A percentile compares a stretch with the other conserved stretches of the same genome.
Evolutionary conservation across 257 asterid species (phyloP).

Genomic region (Prunella vulgaris): DNA sequence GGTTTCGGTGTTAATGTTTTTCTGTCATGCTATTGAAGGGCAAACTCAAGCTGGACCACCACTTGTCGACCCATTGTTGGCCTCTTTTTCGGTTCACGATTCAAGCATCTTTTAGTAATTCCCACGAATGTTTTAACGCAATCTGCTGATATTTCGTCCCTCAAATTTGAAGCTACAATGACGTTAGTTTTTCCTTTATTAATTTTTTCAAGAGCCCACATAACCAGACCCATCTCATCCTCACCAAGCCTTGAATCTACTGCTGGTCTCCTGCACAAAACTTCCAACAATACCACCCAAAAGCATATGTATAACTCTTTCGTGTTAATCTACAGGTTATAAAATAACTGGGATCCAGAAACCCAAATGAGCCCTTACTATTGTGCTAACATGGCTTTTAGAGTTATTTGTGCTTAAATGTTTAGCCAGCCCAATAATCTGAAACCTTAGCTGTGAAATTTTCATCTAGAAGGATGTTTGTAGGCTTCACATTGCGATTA

Average conservation of each 20-base stretch:
- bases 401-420: not conserved
- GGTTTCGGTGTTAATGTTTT: not conserved
- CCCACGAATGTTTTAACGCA: too few relatives aligned
- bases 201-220: too few relatives aligned
- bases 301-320: not conserved
- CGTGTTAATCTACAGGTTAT: not conserved
- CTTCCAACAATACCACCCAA: not conserved
- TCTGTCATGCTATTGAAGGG: conserved; percentile 3
- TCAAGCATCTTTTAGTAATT: too few relatives aligned
- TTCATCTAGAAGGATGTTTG: not conserved
- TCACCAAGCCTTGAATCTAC: not conserved
- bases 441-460: not conserved
- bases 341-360: not conserved
- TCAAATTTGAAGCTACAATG: too few relatives aligned
- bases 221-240: conserved; percentile 3
- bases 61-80: not conserved
- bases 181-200: too few relatives aligned
- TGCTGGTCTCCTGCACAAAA: not conserved
- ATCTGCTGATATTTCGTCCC: too few relatives aligned
- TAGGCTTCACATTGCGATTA: not conserved
- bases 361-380: not conserved
- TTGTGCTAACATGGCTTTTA: not conserved
- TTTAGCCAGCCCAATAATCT: conserved; percentile 1
- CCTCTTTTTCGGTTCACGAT: too few relatives aligned
- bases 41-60: not conserved